Base-by-base conservation (phyloP, 495 filamentous ascomycete genomes). In the Podospora bellae-mahoneyi region DNA sequence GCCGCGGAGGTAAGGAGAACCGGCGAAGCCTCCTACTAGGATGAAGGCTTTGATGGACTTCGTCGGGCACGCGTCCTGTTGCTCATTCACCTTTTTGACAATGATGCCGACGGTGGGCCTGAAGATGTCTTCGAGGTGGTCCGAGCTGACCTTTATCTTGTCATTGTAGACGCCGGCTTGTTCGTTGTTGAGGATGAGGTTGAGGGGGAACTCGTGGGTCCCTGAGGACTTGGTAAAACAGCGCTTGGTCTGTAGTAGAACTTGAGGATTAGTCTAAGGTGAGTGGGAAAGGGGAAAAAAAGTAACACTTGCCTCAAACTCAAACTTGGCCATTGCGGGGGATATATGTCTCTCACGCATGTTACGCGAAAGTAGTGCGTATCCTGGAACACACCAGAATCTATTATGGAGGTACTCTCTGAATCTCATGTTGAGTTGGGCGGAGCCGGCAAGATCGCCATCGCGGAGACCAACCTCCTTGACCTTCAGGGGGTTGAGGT, bases 21-120 rank as follows among this genome's bases (percentile, higher is more conserved):
- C 82, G n/a, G 90, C 90, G 67, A 91, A 89, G 0, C 90, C 90
- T 3, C 90, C 89, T 18, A 92, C 90, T 0, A 92, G 82, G n/a
- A 91, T 78, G 39, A 92, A 87, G 2, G 86, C 84, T 69, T 83
- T 76, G 13, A 80, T 77, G 1, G 77, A 80, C 55, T 73, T 66
- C 23, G 80, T 66, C 23, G 80, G 74, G 53, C 85, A 82, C 9
- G 74, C 0, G 74, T 64, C 15, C 88, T 84, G 23, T 71, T 91
- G 90, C 2, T 85, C 80, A 58, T 83, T 78, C 26, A 92, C 84
- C 2, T 91, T 78, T 26, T 81, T 76, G 55, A 89, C 79, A 15
- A 91, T 84, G 44, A 88, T 79, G 19, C 78, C 68, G 1, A 90
- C 78, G 19, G 91, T 83, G 3, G 83, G 84, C 57, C 88, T 83